These are phyloP conservation scores for Neocucurbitaria cava DNA, from an alignment of 2,329 filamentous ascomycete species.

Conservation along the genomic window DNA sequence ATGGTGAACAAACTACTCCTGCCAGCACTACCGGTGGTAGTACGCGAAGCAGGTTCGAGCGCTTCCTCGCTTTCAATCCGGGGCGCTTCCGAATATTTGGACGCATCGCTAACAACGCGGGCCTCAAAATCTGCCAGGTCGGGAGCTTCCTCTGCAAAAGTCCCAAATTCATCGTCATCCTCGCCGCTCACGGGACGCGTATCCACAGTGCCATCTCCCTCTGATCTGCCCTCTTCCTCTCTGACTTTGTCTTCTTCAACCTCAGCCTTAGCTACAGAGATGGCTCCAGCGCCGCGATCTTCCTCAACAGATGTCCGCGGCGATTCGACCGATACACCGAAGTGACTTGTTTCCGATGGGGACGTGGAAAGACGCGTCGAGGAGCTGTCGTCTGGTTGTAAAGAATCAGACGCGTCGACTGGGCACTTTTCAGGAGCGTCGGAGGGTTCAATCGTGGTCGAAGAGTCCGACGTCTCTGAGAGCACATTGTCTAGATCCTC, in stretches of 20 bases:
- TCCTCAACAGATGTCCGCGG: conserved; percentile 49
- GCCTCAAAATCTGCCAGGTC: background rate
- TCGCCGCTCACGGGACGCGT: background rate
- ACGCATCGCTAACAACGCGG: too few species aligned
- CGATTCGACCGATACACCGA: conserved; percentile 39
- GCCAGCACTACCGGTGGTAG: conserved; percentile 8
- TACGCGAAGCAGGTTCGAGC: background rate
- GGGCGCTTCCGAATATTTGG: background rate
- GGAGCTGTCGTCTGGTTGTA: conserved; percentile 34
- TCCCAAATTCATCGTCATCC: background rate
- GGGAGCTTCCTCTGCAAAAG: background rate
- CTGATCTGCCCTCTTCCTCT: too few species aligned
- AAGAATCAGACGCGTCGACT: conserved; percentile 5
- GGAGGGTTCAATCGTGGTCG: conserved; percentile 39
- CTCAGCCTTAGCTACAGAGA: background rate
- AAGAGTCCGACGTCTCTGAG: conserved; percentile 41
- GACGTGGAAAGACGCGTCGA: conserved; percentile 46
- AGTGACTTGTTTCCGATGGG: conserved; percentile 45
- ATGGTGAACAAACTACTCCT: background rate
- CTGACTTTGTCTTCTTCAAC: too few species aligned
- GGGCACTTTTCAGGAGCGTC: conserved; percentile 4
- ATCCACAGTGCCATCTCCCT: too few species aligned
- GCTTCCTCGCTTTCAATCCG: background rate
- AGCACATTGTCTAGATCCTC: conserved; percentile 23
- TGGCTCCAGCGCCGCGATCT: conserved; percentile 13